Evolutionary conservation across 2,329 filamentous ascomycete genomes (phyloP).

Genomic region (Fusarium concolor): DNA sequence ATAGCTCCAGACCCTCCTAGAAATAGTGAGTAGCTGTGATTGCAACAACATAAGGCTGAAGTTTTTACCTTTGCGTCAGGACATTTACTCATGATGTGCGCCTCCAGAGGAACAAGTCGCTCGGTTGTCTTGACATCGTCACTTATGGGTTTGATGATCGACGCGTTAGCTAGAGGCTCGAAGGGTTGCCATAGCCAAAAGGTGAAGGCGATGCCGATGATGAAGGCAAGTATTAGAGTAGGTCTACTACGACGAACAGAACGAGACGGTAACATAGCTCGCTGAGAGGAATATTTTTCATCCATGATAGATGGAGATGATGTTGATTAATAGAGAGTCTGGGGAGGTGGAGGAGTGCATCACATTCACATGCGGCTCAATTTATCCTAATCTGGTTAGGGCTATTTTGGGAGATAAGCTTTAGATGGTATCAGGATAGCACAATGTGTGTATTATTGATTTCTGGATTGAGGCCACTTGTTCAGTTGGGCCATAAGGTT

Average conservation of each 20-base stretch:
- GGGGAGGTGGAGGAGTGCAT: slow-evolving; percentile 20
- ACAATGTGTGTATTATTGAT: background rate
- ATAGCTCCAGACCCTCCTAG: slow-evolving; percentile 78
- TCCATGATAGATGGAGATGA: slow-evolving; percentile 44
- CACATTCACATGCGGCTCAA: slow-evolving; percentile 31
- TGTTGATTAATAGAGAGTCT: slow-evolving; percentile 14
- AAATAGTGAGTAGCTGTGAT: slow-evolving; percentile 19
- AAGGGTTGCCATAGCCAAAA: slow-evolving; percentile 47
- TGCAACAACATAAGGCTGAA: background rate
- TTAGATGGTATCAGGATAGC: background rate
- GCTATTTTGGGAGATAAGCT: slow-evolving; percentile 13
- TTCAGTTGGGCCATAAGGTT: no score
- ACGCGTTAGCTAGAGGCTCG: slow-evolving; percentile 15
- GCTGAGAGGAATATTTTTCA: slow-evolving; percentile 44
- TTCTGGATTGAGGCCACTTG: background rate
- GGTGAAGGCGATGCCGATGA: slow-evolving; percentile 43
- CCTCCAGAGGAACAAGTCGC: slow-evolving; percentile 79
- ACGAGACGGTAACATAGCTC: slow-evolving; percentile 41
- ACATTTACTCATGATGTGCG: slow-evolving; percentile 98
- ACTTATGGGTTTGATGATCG: slow-evolving; percentile 7
- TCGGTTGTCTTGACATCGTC: slow-evolving; percentile 17
- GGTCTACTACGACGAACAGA: slow-evolving; percentile 43
- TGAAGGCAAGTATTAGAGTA: slow-evolving; percentile 38
- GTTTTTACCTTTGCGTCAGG: slow-evolving; percentile 78
- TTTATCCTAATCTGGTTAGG: slow-evolving; percentile 31